Evolutionary conservation across 2,329 filamentous ascomycete species (phyloP).

Genomic region (Diatrype stigma): DNA sequence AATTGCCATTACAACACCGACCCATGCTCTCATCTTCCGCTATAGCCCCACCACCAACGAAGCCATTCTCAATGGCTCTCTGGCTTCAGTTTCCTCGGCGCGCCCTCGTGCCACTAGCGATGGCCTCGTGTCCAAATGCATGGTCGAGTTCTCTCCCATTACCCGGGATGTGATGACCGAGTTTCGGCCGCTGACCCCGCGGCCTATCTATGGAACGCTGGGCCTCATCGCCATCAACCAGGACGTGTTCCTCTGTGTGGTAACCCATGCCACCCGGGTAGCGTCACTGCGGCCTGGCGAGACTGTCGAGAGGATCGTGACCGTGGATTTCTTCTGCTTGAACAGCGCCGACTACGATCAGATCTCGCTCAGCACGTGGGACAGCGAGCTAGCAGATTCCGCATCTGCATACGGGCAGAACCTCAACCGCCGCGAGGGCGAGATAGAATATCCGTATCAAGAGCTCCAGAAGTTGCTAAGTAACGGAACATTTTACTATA

Average conservation of each 20-base stretch:
- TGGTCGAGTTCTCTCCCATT: conserved; percentile 77
- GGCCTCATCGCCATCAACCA: conserved; percentile 79
- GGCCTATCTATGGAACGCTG: conserved; percentile 78
- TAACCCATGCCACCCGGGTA: conserved; percentile 73
- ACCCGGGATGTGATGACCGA: conserved; percentile 65
- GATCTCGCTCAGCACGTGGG: conserved; percentile 53
- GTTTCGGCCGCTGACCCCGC: conserved; percentile 70
- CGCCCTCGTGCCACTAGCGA: conserved; percentile 40
- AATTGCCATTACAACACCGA: conserved; percentile 76
- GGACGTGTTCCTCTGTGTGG: conserved; percentile 88
- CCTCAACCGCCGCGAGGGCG: conserved; percentile 62
- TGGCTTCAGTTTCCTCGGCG: conserved; percentile 46
- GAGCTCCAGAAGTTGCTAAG: conserved; percentile 88
- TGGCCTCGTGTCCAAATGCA: conserved; percentile 59
- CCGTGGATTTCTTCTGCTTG: conserved; percentile 89
- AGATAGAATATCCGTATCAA: conserved; percentile 82
- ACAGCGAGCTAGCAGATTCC: conserved; percentile 44
- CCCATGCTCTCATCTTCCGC: conserved; percentile 79
- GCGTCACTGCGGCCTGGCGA: conserved; percentile 83
- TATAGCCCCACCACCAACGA: conserved; percentile 66
- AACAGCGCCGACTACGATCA: conserved; percentile 84
- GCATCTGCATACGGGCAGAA: conserved; percentile 45
- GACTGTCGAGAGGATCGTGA: conserved; percentile 80
- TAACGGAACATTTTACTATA: conserved; percentile 96
- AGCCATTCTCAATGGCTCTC: conserved; percentile 53